phyloP scores from a whole-genome alignment of 805 yeast genomes.

The Hanseniaspora pseudoguilliermondii region DNA sequence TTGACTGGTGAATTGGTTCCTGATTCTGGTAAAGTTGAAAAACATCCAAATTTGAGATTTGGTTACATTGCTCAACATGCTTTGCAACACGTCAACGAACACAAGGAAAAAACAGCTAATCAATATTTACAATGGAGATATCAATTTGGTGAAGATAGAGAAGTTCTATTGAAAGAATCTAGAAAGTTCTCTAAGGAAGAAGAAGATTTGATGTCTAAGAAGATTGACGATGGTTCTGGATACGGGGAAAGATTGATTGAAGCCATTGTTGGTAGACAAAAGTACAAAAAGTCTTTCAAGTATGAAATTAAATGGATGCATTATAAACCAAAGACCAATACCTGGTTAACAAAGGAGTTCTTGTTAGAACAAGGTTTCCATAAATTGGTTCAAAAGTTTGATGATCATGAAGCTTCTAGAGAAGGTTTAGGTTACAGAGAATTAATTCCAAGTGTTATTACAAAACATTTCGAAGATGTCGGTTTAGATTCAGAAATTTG shows the following conservation, averaged over 20 bases:
- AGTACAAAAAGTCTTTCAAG: conserved; percentile 90
- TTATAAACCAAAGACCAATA: conserved; percentile 85
- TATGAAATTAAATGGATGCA: conserved; percentile 90
- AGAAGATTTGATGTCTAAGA: conserved; percentile 66
- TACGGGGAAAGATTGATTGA: conserved; percentile 79
- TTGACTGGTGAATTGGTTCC: conserved; percentile 89
- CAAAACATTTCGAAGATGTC: conserved; percentile 93
- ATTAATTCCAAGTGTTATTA: conserved; percentile 75
- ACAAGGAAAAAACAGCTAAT: conserved; percentile 93
- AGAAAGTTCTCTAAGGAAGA: conserved; percentile 70
- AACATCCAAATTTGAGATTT: conserved; percentile 94
- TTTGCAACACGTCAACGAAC: conserved; percentile 90
- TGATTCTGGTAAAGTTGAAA: conserved; percentile 77
- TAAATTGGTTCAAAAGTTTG: conserved; percentile 88
- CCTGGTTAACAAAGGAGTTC: conserved; percentile 81
- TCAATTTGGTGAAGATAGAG: conserved; percentile 95
- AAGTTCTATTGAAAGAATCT: conserved; percentile 83
- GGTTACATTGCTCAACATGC: conserved; percentile 99
- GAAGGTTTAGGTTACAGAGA: conserved; percentile 98
- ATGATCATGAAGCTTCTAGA: conserved; percentile 97
- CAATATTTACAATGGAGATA: conserved; percentile 98
- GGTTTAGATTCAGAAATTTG: conserved; percentile 98
- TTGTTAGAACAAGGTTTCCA: conserved; percentile 74
- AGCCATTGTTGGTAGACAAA: conserved; percentile 95
- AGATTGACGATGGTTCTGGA: conserved; percentile 73